These are phyloP conservation scores for Pleurotus salmoneostramineus DNA, from an alignment of 768 basidiomycete genomes.

Conservation along the genomic window DNA sequence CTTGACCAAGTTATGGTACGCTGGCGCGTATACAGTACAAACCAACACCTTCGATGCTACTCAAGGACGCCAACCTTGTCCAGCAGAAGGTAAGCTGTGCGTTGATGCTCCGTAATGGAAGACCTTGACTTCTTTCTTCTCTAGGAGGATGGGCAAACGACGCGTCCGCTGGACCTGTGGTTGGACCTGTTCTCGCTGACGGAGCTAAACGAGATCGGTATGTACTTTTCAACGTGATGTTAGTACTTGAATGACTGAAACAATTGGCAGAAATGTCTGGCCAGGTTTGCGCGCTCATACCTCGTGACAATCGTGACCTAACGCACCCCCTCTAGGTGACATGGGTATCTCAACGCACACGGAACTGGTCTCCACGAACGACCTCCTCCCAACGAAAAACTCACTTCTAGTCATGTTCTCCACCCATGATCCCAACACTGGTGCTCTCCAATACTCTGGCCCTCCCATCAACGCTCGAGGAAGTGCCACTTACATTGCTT, in stretches of 20 bases:
- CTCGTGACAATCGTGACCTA: background rate
- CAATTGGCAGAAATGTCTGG: constrained; percentile 22
- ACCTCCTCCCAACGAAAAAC: constrained; percentile 36
- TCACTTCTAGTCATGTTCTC: constrained; percentile 46
- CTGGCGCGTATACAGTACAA: constrained; percentile 52
- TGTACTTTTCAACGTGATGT: constrained; percentile 4
- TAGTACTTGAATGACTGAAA: background rate
- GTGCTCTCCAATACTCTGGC: constrained; percentile 41
- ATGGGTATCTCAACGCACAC: constrained; percentile 39
- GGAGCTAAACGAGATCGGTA: constrained; percentile 50
- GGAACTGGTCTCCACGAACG: constrained; percentile 28
- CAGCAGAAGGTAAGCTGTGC: constrained; percentile 7
- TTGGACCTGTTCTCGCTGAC: constrained; percentile 49
- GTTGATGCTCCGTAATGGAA: background rate
- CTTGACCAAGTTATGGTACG: constrained; percentile 50
- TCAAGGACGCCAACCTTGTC: constrained; percentile 29
- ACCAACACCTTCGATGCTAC: constrained; percentile 39
- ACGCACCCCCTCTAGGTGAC: constrained; percentile 21
- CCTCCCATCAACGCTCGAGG: constrained; percentile 30
- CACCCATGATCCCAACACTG: constrained; percentile 38
- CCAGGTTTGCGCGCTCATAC: constrained; percentile 12
- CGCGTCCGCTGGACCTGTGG: constrained; percentile 41
- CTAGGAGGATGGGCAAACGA: constrained; percentile 42
- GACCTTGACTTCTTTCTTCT: background rate
- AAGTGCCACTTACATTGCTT: constrained; percentile 44